Conservation (phyloP, 768 basidiomycete genomes). For the Tephrocybe sp. region DNA sequence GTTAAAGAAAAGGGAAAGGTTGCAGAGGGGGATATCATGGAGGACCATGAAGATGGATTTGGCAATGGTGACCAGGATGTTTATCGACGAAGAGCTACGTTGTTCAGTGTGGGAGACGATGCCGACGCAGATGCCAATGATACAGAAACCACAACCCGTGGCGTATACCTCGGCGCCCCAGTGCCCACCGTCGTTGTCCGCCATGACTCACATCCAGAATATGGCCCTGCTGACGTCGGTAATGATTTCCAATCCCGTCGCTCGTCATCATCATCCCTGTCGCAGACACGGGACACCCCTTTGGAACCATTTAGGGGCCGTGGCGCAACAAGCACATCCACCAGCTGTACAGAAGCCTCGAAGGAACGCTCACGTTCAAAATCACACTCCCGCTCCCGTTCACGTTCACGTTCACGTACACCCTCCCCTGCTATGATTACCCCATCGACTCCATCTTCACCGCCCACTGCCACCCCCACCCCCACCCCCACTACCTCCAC, state of each 20-base stretch:
- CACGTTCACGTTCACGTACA: conserved; percentile 44
- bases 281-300: conserved; percentile 6
- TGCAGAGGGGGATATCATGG: conserved; percentile 17
- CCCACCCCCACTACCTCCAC: conserved; percentile 7
- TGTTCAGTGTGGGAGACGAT: conserved; percentile 21
- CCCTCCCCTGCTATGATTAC: conserved; percentile 39
- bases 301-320: conserved; percentile 11
- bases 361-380: conserved; percentile 21
- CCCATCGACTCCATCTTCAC: conserved; percentile 15
- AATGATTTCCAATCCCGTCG: conserved; percentile 40
- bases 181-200: conserved; percentile 21
- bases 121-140: conserved; percentile 13
- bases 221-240: conserved; percentile 55
- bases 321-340: conserved; percentile 9
- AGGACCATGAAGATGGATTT: conserved; percentile 23
- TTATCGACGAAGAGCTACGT: conserved; percentile 12
- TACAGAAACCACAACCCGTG: conserved; percentile 12
- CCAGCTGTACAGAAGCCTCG: conserved; percentile 3
- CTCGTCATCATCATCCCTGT: conserved; percentile 11
- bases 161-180: conserved; percentile 12
- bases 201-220: conserved; percentile 49
- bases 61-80: conserved; percentile 20
- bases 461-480: conserved; percentile 6
- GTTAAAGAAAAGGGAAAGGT: conserved; percentile 7
- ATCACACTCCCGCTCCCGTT: conserved; percentile 30